phyloP scores from a whole-genome alignment of 345 rosid genomes.

The Ailanthus altissimus region DNA sequence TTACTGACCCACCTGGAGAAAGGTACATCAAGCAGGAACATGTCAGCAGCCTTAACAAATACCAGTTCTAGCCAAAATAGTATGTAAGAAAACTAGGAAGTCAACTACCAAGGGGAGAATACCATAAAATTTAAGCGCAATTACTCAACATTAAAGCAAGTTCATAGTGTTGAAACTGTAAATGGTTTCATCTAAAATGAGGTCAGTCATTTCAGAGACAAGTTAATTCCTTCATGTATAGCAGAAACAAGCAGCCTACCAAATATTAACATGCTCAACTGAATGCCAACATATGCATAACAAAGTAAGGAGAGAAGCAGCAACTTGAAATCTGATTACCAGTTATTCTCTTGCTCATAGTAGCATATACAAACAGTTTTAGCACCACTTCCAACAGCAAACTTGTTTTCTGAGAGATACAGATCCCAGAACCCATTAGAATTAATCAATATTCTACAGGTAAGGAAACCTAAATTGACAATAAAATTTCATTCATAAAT shows the following conservation, averaged over 20 bases:
- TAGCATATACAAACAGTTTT: conserved; percentile 97
- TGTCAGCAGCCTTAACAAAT: conserved; percentile 17
- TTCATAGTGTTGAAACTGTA: neutral
- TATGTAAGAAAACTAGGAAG: neutral
- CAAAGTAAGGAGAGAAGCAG: conserved; percentile 8
- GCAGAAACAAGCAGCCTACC: neutral
- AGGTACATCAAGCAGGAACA: conserved; percentile 20
- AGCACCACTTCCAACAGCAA: conserved; percentile 99
- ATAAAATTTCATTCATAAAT: neutral
- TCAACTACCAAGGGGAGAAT: neutral
- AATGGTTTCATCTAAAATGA: neutral
- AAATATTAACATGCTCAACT: conserved; percentile 8
- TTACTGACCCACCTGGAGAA: conserved; percentile 97
- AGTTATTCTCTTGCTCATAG: conserved; percentile 97
- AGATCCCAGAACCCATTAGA: neutral
- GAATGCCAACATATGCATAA: neutral
- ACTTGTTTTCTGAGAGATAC: conserved; percentile 72
- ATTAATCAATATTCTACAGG: neutral
- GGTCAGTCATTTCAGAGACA: neutral
- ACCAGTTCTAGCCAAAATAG: neutral
- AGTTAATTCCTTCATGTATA: neutral
- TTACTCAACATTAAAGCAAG: neutral
- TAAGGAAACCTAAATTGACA: neutral
- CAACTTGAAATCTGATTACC: conserved; percentile 45
- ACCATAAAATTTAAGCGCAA: neutral